Percentiles rank a stretch among this genome's conserved stretches.
phyloP scores from a whole-genome alignment of 306 rosid species.

The Quercus agrifolia region DNA sequence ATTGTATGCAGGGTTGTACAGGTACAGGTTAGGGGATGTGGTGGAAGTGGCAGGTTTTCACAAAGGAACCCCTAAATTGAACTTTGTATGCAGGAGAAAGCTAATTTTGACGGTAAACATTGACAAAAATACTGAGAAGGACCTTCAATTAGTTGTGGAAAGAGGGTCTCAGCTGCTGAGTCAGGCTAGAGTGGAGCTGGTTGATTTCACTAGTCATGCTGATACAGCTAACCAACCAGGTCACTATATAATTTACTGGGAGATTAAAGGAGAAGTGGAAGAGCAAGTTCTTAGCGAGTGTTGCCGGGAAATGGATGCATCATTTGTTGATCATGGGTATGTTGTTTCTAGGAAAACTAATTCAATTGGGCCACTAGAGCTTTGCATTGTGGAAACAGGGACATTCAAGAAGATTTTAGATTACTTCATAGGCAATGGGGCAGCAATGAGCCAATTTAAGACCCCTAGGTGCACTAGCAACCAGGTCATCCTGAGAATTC shows the following conservation, averaged over 20 bases:
- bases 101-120: slow-evolving; percentile 66
- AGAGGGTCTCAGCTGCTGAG: slow-evolving; percentile 49
- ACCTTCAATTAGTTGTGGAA: slow-evolving; percentile 83
- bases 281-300: slow-evolving; percentile 48
- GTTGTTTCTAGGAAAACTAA: slow-evolving; percentile 69
- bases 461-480: slow-evolving; percentile 87
- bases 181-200: slow-evolving; percentile 50
- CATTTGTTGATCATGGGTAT: slow-evolving; percentile 78
- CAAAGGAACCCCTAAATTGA: slow-evolving; percentile 75
- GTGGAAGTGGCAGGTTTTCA: slow-evolving; percentile 86
- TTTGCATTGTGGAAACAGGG: slow-evolving; percentile 65
- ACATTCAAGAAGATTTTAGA: slow-evolving; percentile 80
- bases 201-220: slow-evolving; percentile 86
- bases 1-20: slow-evolving; percentile 61
- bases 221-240: slow-evolving; percentile 50
- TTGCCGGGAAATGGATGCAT: slow-evolving; percentile 67
- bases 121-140: slow-evolving; percentile 91
- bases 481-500: slow-evolving; percentile 47
- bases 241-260: slow-evolving; percentile 81
- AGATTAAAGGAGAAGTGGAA: slow-evolving; percentile 69
- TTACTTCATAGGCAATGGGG: slow-evolving; percentile 57
- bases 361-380: slow-evolving; percentile 75
- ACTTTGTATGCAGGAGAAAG: slow-evolving; percentile 75
- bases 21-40: slow-evolving; percentile 87
- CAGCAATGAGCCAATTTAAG: slow-evolving; percentile 80